Evolutionary conservation across 352 stramenopile species (phyloP).

Genomic region (Phytophthora foliorum): DNA sequence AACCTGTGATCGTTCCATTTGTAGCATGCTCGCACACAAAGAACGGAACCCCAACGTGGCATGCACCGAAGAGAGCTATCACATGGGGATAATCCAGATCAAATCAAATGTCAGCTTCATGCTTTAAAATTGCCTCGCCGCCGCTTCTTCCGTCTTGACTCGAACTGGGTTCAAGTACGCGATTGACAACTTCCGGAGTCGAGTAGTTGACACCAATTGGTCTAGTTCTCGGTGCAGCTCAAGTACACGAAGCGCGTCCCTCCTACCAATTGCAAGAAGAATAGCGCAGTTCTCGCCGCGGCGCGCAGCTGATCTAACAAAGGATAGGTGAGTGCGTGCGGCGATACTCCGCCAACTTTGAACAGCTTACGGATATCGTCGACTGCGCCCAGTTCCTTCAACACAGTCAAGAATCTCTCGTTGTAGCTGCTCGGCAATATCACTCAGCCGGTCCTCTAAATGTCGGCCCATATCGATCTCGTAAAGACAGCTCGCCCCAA

Average conservation of each 20-base stretch:
- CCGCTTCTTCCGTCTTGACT: slow-evolving; percentile 4
- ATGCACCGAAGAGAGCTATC: slow-evolving; percentile 35
- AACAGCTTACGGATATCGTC: slow-evolving; percentile 6
- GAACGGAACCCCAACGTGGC: slow-evolving; percentile 29
- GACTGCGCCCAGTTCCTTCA: slow-evolving; percentile 18
- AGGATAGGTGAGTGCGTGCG: slow-evolving; percentile 4
- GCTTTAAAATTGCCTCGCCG: slow-evolving; percentile 21
- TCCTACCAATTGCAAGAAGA: slow-evolving; percentile 9
- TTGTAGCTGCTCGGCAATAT: slow-evolving; percentile 9
- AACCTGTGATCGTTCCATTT: slow-evolving; percentile 25
- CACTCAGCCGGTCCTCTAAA: slow-evolving; percentile 5
- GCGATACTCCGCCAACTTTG: slow-evolving; percentile 17
- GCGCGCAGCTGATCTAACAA: background rate
- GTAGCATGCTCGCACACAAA: slow-evolving; percentile 38
- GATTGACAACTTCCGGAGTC: slow-evolving; percentile 31
- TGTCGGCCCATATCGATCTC: slow-evolving; percentile 13
- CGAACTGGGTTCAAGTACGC: background rate
- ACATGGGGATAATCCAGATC: slow-evolving; percentile 35
- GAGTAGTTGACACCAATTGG: slow-evolving; percentile 19
- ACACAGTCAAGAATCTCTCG: background rate
- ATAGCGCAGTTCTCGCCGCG: slow-evolving; percentile 1
- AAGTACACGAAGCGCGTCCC: slow-evolving; percentile 4
- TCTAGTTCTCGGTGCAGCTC: slow-evolving; percentile 26
- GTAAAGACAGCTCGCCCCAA: background rate
- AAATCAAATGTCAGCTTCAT: slow-evolving; percentile 36